Evolutionary conservation across 2,329 filamentous ascomycete species (phyloP).

Genomic region (Periglandula ipomoeae): DNA sequence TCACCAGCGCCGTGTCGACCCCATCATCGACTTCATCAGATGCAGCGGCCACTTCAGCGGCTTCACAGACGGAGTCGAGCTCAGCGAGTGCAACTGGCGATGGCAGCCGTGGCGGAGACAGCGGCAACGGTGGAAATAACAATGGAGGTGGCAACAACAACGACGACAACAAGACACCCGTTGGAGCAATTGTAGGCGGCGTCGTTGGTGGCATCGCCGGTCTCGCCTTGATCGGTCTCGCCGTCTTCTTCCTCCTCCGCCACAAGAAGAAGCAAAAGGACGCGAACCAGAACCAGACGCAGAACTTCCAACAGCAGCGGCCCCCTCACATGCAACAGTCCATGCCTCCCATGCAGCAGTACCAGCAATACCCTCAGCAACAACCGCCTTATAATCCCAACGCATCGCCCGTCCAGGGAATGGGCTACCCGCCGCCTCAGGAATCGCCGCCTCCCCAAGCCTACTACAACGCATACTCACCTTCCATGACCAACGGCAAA

Average conservation of each 20-base stretch:
- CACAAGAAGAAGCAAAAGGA: background rate
- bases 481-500: background rate
- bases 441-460: background rate
- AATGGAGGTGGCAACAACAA: background rate
- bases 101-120: background rate
- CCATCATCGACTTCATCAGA: background rate
- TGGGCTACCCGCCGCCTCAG: slow-evolving; percentile 1
- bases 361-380: background rate
- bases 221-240: background rate
- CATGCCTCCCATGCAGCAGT: background rate
- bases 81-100: background rate
- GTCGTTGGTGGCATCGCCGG: background rate
- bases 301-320: background rate
- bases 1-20: background rate
- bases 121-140: background rate
- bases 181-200: slow-evolving; percentile 1
- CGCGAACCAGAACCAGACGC: background rate
- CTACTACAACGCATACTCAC: background rate
- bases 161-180: background rate
- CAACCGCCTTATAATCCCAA: background rate
- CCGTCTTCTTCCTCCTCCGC: slow-evolving; percentile 1
- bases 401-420: background rate
- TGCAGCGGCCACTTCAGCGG: background rate
- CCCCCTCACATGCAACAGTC: background rate
- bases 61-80: background rate